A percentile compares a stretch with the other conserved stretches of the same genome.
These are phyloP conservation scores for Shiraia sp. DNA, from an alignment of 2,329 filamentous ascomycete species.

Conservation along the genomic window DNA sequence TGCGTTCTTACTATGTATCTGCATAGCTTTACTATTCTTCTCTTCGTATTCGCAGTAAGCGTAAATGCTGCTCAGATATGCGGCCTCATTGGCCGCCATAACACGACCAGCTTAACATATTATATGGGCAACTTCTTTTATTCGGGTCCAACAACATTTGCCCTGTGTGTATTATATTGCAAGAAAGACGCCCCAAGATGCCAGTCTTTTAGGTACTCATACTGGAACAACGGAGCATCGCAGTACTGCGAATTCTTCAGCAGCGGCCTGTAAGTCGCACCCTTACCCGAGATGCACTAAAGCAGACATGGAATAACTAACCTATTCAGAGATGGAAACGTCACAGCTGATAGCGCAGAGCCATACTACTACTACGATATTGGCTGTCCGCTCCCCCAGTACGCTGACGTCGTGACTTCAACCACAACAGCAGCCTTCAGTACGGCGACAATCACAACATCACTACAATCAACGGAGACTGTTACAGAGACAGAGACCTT, in stretches of 20 bases:
- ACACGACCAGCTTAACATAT: slow-evolving; percentile 8
- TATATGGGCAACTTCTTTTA: slow-evolving; percentile 33
- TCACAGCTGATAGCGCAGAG: slow-evolving; percentile 11
- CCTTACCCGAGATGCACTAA: not conserved
- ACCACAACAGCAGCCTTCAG: no score
- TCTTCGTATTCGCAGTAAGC: no score
- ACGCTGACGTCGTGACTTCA: slow-evolving; percentile 1
- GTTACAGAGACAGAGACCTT: no score
- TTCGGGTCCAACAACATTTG: slow-evolving; percentile 17
- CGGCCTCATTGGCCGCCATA: slow-evolving; percentile 13
- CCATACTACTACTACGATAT: slow-evolving; percentile 26
- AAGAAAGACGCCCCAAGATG: slow-evolving; percentile 17
- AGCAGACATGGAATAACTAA: not conserved
- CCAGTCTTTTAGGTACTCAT: slow-evolving; percentile 23
- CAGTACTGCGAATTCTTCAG: slow-evolving; percentile 31
- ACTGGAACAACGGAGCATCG: slow-evolving; percentile 15
- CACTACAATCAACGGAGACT: no score
- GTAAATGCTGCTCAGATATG: slow-evolving; percentile 13
- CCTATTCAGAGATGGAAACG: slow-evolving; percentile 10
- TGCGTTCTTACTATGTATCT: no score
- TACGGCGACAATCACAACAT: no score
- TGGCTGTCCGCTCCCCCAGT: slow-evolving; percentile 16
- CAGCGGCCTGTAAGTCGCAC: slow-evolving; percentile 15
- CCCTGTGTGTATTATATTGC: slow-evolving; percentile 24
- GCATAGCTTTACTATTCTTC: no score